Conservation (phyloP, 768 basidiomycete species). For the Podaxis sp. region DNA sequence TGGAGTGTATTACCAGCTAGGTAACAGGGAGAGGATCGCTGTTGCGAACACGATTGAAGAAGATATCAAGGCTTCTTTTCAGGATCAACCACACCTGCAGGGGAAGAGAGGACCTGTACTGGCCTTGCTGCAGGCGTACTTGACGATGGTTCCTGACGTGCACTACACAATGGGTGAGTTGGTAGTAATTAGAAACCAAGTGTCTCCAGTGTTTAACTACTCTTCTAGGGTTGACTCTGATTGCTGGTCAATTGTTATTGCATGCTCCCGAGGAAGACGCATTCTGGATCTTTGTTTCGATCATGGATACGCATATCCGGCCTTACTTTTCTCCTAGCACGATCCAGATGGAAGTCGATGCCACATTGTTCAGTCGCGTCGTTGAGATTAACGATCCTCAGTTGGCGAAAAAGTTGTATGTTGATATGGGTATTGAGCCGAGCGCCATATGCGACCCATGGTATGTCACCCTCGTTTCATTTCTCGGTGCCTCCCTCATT, state of each 20-base stretch:
- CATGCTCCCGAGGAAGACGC: slow-evolving; percentile 85
- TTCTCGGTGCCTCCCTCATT: background rate
- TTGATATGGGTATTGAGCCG: slow-evolving; percentile 58
- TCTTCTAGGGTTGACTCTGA: slow-evolving; percentile 55
- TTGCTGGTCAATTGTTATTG: slow-evolving; percentile 67
- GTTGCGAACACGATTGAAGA: slow-evolving; percentile 47
- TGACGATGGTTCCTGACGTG: slow-evolving; percentile 83
- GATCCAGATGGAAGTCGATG: slow-evolving; percentile 72
- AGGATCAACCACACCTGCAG: slow-evolving; percentile 54
- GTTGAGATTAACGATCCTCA: slow-evolving; percentile 58
- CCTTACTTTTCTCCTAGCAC: slow-evolving; percentile 63
- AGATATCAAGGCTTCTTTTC: slow-evolving; percentile 52
- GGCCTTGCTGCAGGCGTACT: slow-evolving; percentile 64
- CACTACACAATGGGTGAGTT: slow-evolving; percentile 58
- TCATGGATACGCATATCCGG: slow-evolving; percentile 84
- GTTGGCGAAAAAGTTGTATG: slow-evolving; percentile 63
- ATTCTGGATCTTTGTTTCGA: slow-evolving; percentile 84
- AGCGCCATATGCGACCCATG: slow-evolving; percentile 57
- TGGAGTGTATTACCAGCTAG: slow-evolving; percentile 20
- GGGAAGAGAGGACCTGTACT: slow-evolving; percentile 53
- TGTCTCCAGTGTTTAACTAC: slow-evolving; percentile 2
- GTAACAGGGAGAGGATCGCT: slow-evolving; percentile 42
- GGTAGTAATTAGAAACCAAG: background rate
- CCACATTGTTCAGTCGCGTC: slow-evolving; percentile 62
- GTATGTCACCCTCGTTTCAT: slow-evolving; percentile 28